Evolutionary conservation across 768 basidiomycete species (phyloP), one percentile per base, ranked within the genome.

Genomic region (Lenzites betulinus): DNA sequence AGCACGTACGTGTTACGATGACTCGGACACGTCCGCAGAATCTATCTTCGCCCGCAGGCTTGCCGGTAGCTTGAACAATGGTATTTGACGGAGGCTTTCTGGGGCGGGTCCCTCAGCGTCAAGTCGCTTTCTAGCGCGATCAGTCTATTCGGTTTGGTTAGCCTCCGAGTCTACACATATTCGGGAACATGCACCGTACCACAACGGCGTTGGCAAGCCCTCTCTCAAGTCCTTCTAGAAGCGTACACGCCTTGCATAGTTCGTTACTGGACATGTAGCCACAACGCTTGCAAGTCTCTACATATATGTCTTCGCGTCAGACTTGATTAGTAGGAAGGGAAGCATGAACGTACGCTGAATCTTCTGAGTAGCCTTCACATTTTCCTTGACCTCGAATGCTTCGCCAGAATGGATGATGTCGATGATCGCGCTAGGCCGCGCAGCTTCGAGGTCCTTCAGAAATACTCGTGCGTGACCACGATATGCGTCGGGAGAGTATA

Each of bases 401-500:
- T 98, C 95, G 7, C 95, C 95, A 0, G 92, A 95, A 73, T 97
- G 93, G 28, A 98, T 97, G 61, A 98, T 96, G 72, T 99, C 97
- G 63, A 99, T 93, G 65, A 99, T 97, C 0, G 93, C 93, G 69
- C 90, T 93, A 0, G 97, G 95, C 13, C 97, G 83, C 22, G 95
- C 89, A 0, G 90, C 92, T 77, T 99, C 97, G 15, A 98, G 80
- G 64, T 97, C 93, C 74, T 99, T 99, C 39, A 99, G 83, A 67
- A 98, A 96, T 0, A 85, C 86, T 49, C 97, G 83, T 1, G 97
- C 95, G 71, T 98, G 95, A 0, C 97, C 97, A 8, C 97, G 90
- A 72, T 99, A 99, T 5, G 97, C 97, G 71, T 98, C 97, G 9
- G 97, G 96, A 4, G 95, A 95, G 74, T 99, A 99, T 66, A 98